phyloP scores from a whole-genome alignment of 345 rosid genomes.

The Brassica nigra region DNA sequence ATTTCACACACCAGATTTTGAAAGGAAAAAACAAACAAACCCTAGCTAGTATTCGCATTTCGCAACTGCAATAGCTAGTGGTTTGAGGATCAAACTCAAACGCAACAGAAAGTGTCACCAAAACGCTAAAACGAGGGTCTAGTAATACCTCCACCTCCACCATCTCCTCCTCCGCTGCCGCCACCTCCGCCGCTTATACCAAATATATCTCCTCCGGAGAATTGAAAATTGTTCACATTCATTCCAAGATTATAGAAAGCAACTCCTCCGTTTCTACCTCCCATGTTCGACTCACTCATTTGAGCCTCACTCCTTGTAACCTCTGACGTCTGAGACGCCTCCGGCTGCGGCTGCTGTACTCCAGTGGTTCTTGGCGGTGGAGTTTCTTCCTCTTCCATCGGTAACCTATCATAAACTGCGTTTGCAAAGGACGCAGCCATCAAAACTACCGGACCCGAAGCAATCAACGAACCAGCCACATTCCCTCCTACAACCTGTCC shows the following conservation, averaged over 20 bases:
- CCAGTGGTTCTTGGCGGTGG: constrained; percentile 39
- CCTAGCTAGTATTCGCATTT: constrained; percentile 34
- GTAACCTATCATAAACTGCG: constrained; percentile 74
- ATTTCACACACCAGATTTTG: constrained; percentile 20
- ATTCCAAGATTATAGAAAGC: constrained; percentile 60
- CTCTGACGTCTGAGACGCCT: constrained; percentile 45
- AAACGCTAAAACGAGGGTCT: constrained; percentile 58
- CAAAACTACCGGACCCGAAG: constrained; percentile 69
- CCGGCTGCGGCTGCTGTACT: constrained; percentile 43
- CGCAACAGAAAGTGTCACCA: constrained; percentile 34
- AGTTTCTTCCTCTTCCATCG: constrained; percentile 52
- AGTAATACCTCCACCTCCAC: constrained; percentile 27
- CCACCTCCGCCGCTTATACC: constrained; percentile 47
- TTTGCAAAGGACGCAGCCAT: constrained; percentile 74
- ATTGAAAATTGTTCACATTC: constrained; percentile 53
- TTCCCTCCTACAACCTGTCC: constrained; percentile 78
- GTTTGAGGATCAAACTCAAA: constrained; percentile 23
- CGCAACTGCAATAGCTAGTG: constrained; percentile 15
- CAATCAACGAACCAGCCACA: constrained; percentile 67
- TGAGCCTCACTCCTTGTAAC: constrained; percentile 32
- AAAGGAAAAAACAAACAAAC: neutral
- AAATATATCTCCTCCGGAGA: constrained; percentile 52
- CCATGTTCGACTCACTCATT: constrained; percentile 27
- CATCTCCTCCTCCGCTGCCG: constrained; percentile 15
- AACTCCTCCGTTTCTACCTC: constrained; percentile 41